Percentiles rank a stretch among this genome's conserved stretches.
Evolutionary conservation across 139 green algal genomes (phyloP).

Genomic region (Protoeuglena noctilucae): DNA sequence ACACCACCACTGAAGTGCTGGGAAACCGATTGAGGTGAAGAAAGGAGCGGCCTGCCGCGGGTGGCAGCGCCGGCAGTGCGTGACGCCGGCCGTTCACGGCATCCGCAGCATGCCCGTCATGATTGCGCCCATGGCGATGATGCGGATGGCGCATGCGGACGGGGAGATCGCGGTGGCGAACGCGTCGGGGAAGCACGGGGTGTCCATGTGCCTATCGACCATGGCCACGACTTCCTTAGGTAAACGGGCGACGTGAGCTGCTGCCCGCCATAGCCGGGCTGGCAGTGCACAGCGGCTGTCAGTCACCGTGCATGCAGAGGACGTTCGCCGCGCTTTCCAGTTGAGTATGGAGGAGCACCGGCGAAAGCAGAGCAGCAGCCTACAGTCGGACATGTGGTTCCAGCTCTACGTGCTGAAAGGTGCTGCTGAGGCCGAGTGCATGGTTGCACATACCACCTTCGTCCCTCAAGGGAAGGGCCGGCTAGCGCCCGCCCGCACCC

Average conservation of each 20-base stretch:
- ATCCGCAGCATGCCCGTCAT: conserved; percentile 16
- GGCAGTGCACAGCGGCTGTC: conserved; percentile 2
- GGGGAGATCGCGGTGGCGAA: conserved; percentile 9
- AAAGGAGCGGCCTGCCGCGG: too few species aligned
- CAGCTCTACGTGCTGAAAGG: conserved; percentile 17
- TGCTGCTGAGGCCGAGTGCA: too few species aligned
- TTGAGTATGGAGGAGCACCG: too few species aligned
- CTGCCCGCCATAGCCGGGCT: too few species aligned
- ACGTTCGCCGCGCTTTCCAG: too few species aligned
- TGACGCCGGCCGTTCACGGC: background rate
- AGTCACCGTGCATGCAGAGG: background rate
- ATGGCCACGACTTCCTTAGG: conserved; percentile 1
- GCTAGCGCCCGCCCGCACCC: too few species aligned
- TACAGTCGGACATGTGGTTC: conserved; percentile 1
- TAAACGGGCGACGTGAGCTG: too few species aligned
- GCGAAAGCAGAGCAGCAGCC: too few species aligned
- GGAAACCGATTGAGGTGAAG: background rate
- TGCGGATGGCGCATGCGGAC: conserved; percentile 22
- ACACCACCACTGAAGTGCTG: background rate
- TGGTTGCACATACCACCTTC: too few species aligned
- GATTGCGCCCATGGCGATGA: conserved; percentile 26
- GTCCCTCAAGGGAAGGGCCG: too few species aligned
- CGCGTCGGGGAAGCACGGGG: background rate
- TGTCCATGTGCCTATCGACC: background rate
- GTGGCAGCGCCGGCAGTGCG: too few species aligned